Evolutionary conservation across 2,329 filamentous ascomycete species (phyloP).

Genomic region (Aspergillus sclerotialis): DNA sequence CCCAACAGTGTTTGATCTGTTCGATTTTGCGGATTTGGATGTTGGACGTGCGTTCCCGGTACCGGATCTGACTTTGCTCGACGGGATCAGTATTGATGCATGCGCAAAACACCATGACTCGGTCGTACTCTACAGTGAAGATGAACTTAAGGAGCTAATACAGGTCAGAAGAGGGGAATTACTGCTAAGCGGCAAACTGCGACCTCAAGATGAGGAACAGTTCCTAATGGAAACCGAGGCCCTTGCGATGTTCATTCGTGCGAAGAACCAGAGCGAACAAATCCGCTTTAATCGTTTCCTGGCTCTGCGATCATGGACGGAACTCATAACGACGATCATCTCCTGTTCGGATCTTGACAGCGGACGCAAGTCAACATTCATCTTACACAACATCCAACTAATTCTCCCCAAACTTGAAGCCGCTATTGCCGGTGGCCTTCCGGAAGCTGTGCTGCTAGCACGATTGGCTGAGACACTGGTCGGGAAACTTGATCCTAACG

Average conservation of each 20-base stretch:
- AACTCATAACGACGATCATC: slow-evolving; percentile 75
- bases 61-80: slow-evolving; percentile 54
- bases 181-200: slow-evolving; percentile 38
- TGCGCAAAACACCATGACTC: slow-evolving; percentile 53
- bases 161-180: slow-evolving; percentile 41
- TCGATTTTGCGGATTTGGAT: slow-evolving; percentile 75
- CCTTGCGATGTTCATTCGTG: slow-evolving; percentile 31
- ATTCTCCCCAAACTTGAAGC: slow-evolving; percentile 81
- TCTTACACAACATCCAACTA: slow-evolving; percentile 78
- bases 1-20: slow-evolving; percentile 79
- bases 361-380: slow-evolving; percentile 65
- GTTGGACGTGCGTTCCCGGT: slow-evolving; percentile 41
- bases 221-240: slow-evolving; percentile 32
- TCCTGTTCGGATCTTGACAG: slow-evolving; percentile 74
- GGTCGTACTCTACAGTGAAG: slow-evolving; percentile 57
- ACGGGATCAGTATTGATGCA: slow-evolving; percentile 59
- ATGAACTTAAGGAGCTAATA: slow-evolving; percentile 67
- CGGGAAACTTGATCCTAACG: slow-evolving; percentile 32
- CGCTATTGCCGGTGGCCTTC: slow-evolving; percentile 61
- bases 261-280: slow-evolving; percentile 33
- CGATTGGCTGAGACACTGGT: slow-evolving; percentile 64
- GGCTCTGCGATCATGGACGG: slow-evolving; percentile 75
- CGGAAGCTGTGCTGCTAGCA: slow-evolving; percentile 68
- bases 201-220: slow-evolving; percentile 34
- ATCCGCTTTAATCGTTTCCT: slow-evolving; percentile 48